Evolutionary conservation across 129 eudicot genomes (phyloP).

Genomic region (Arctium lappa): DNA sequence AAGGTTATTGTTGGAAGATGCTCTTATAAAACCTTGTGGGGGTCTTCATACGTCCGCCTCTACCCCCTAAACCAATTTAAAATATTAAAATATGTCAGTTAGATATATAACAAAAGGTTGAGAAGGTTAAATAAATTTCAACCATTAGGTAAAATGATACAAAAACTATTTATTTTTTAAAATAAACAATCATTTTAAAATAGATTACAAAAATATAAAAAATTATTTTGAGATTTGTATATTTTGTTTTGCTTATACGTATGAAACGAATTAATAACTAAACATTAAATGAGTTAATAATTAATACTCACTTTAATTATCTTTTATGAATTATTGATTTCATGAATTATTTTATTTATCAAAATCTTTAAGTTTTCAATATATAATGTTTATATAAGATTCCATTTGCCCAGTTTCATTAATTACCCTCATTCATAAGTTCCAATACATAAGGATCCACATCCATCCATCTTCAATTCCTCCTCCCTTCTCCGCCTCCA

Average conservation of each 20-base stretch:
- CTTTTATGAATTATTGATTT: background rate
- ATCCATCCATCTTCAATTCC: constrained; percentile 4
- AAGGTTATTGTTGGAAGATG: too few relatives aligned
- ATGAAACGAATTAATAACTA: background rate
- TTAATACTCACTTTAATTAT: background rate
- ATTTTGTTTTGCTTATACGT: background rate
- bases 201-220: too few relatives aligned
- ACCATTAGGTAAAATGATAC: too few relatives aligned
- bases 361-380: constrained; percentile 5
- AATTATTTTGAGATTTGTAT: too few relatives aligned
- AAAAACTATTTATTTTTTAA: too few relatives aligned
- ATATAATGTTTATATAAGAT: constrained; percentile 16
- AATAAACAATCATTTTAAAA: too few relatives aligned
- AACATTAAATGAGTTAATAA: background rate
- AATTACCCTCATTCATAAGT: constrained; percentile 24
- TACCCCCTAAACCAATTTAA: too few relatives aligned
- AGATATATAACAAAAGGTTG: too few relatives aligned
- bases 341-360: background rate
- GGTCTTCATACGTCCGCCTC: too few relatives aligned
- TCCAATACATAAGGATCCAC: constrained; percentile 35
- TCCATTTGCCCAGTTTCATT: constrained; percentile 31
- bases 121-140: too few relatives aligned
- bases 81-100: too few relatives aligned
- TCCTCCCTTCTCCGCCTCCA: background rate
- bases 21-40: too few relatives aligned